A percentile compares a stretch with the other conserved stretches of the same genome.
Evolutionary conservation across 2,329 filamentous ascomycete genomes (phyloP).

Genomic region (Penicillium sclerotiorum): DNA sequence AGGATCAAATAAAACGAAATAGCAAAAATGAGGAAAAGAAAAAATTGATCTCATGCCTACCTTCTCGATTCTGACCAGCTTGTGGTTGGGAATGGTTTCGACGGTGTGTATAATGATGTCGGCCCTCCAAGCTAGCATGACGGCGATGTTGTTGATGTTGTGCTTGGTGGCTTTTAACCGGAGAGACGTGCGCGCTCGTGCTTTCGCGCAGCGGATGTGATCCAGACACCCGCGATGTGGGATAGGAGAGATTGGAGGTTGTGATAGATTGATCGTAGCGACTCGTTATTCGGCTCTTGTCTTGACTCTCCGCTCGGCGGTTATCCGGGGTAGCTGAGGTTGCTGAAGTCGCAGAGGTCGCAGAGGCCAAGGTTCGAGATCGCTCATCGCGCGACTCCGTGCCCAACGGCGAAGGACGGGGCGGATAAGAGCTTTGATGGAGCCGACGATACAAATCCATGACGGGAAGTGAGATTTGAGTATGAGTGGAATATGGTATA

Average conservation of each 20-base stretch:
- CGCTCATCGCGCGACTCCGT: conserved; percentile 32
- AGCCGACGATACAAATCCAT: conserved; percentile 34
- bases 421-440: conserved; percentile 32
- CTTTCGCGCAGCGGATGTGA: conserved; percentile 23
- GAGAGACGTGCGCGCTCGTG: conserved; percentile 19
- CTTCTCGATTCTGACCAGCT: conserved; percentile 14
- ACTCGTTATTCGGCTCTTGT: conserved; percentile 19
- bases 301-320: conserved; percentile 20
- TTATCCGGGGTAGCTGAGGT: too few species aligned
- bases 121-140: conserved; percentile 21
- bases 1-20: background rate
- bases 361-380: conserved; percentile 14
- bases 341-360: background rate
- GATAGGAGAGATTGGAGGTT: conserved; percentile 13
- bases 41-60: conserved; percentile 11
- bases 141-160: conserved; percentile 20
- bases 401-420: conserved; percentile 36
- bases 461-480: conserved; percentile 1
- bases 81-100: conserved; percentile 27
- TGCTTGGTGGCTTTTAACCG: conserved; percentile 17
- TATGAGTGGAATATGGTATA: background rate
- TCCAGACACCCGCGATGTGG: conserved; percentile 14
- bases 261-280: conserved; percentile 18
- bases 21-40: conserved; percentile 1
- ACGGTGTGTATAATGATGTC: conserved; percentile 21